Evolutionary conservation across 2,329 filamentous ascomycete species (phyloP), one percentile per base, ranked within the genome.

Genomic region (Curvularia verruculosa): DNA sequence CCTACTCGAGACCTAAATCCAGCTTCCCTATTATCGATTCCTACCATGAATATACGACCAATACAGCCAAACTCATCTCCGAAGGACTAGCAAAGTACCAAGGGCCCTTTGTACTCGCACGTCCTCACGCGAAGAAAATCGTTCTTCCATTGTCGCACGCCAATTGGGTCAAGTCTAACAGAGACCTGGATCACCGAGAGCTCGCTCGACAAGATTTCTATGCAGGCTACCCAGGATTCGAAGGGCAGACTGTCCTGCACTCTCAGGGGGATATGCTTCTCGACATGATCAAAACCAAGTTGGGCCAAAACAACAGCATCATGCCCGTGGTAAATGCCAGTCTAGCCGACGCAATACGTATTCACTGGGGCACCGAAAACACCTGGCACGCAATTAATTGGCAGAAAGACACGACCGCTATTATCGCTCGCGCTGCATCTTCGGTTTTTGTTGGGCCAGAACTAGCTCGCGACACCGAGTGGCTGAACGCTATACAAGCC

Each of bases 191-290:
- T 18, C 39, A 52, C 21, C 23, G 39, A 19, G 49, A 52, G 6
- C 21, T 52, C 6, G 39, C 28, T 9, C 15, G 49, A 19, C 49
- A 52, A 7, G 49, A 52, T 9, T 52, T 52, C 28, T 52, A 36
- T 24, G 49, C 29, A 13, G 49, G 37, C 3, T 34, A 18, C 2
- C 49, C 39, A 9, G 49, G 49, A 2, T 44, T 44, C 24, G 41
- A 44, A n/a, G 41, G 13, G 5, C 24, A 19, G 15, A 15, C 24
- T 28, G 41, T 24, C 3, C n/a, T 44, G 15, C 24, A 44, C n/a
- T 18, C 41, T 24, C 1, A n/a, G 10, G 41, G 41, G 6, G 41
- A 29, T 19, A 5, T 44, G 15, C 24, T 44, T 44, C n/a, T 44
- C 13, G 41, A 44, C 10, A 15, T 44, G 24, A 28, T 44, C 9